These are phyloP conservation scores for Durio zibethinus DNA, from an alignment of 345 rosid genomes.

Conservation along the genomic window DNA sequence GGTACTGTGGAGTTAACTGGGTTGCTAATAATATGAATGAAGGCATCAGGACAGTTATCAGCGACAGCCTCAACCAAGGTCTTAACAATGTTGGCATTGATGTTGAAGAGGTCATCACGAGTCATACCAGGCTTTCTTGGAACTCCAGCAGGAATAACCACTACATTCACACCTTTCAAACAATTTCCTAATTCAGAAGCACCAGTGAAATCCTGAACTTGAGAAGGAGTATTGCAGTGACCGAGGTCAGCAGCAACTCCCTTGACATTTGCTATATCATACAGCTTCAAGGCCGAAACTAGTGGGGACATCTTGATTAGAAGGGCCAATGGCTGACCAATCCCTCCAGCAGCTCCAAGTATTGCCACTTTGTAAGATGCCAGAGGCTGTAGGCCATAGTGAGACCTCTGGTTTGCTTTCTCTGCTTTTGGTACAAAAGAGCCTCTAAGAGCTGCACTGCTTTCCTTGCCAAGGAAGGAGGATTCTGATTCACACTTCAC, in stretches of 20 bases:
- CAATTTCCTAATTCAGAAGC: conserved; percentile 62
- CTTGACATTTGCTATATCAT: conserved; percentile 88
- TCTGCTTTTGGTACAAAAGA: conserved; percentile 40
- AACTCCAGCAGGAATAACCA: conserved; percentile 91
- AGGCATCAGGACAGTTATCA: conserved; percentile 83
- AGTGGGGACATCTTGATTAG: conserved; percentile 92
- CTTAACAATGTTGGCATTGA: conserved; percentile 85
- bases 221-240: conserved; percentile 92
- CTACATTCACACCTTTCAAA: conserved; percentile 75
- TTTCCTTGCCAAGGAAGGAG: conserved; percentile 54
- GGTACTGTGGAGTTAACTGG: conserved; percentile 94
- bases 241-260: conserved; percentile 96
- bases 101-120: conserved; percentile 91
- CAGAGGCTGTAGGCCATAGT: conserved; percentile 44
- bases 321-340: conserved; percentile 85
- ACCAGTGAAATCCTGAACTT: conserved; percentile 82
- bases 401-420: conserved; percentile 29
- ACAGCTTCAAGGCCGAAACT: conserved; percentile 72
- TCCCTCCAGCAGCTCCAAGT: conserved; percentile 94
- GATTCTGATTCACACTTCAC: conserved; percentile 48
- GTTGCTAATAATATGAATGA: conserved; percentile 89
- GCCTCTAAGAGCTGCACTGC: conserved; percentile 38
- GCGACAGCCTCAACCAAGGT: conserved; percentile 79
- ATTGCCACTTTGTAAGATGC: conserved; percentile 87
- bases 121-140: conserved; percentile 97